Percentiles rank a stretch among this genome's conserved stretches.
Evolutionary conservation across 257 asterid genomes (phyloP).

Genomic region (Scutellaria barbata): DNA sequence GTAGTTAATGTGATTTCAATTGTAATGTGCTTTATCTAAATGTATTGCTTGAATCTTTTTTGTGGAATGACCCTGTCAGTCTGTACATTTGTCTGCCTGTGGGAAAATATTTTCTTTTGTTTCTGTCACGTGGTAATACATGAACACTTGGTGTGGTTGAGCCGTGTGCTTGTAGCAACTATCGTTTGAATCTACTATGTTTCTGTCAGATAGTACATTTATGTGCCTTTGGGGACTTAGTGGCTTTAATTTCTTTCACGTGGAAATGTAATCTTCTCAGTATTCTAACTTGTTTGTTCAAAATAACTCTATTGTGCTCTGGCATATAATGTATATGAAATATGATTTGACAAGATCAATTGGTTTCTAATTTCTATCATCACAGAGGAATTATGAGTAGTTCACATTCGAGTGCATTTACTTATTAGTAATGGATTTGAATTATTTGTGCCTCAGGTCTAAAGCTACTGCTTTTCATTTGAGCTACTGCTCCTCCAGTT

Average conservation of each 20-base stretch:
- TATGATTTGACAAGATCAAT: background rate
- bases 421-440: background rate
- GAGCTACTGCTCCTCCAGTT: slow-evolving; percentile 7
- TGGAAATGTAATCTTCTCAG: no score
- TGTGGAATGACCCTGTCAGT: background rate
- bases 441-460: slow-evolving; percentile 41
- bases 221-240: no score
- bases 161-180: background rate
- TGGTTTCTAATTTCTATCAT: background rate
- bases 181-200: background rate
- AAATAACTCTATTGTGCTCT: background rate
- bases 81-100: no score
- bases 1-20: background rate
- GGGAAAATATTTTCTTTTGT: no score
- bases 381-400: background rate
- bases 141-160: background rate
- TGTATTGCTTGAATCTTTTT: background rate
- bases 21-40: background rate
- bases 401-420: background rate
- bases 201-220: no score
- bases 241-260: no score
- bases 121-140: no score
- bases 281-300: background rate
- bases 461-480: background rate
- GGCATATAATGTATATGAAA: background rate